Evolutionary conservation across 768 basidiomycete genomes (phyloP).

Genomic region (Kwoniella dejecticola): DNA sequence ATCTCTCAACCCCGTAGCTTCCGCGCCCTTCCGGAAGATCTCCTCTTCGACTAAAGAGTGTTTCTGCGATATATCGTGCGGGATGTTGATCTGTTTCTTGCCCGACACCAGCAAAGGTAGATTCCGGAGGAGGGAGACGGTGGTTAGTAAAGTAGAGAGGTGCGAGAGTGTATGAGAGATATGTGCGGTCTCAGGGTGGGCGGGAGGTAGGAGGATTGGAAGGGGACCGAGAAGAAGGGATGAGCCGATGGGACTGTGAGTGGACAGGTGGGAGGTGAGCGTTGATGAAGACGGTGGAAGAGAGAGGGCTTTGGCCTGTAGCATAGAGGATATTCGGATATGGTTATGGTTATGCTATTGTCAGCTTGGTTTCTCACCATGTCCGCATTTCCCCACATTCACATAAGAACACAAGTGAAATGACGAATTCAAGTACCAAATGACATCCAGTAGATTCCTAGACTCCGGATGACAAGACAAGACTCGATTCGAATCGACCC

Average conservation of each 20-base stretch:
- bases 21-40: constrained; percentile 60
- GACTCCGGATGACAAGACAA: not conserved
- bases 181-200: constrained; percentile 37
- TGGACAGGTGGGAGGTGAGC: constrained; percentile 42
- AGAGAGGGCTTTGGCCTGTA: constrained; percentile 38
- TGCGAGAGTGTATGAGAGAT: constrained; percentile 53
- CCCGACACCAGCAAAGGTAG: constrained; percentile 40
- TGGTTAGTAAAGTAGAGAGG: constrained; percentile 48
- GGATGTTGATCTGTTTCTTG: constrained; percentile 47
- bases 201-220: constrained; percentile 50
- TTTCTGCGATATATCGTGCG: constrained; percentile 40
- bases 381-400: too few relatives aligned
- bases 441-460: not conserved
- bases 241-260: constrained; percentile 45
- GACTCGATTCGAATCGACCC: not conserved
- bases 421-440: not conserved
- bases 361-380: too few relatives aligned
- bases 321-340: too few relatives aligned
- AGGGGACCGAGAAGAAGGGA: constrained; percentile 51
- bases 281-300: constrained; percentile 37
- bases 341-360: too few relatives aligned
- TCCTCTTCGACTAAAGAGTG: constrained; percentile 53
- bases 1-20: constrained; percentile 55
- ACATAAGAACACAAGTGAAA: too few relatives aligned
- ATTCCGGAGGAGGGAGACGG: constrained; percentile 47